phyloP scores from a whole-genome alignment of 2,329 filamentous ascomycete species.

The Phyllosticta citrichinensis region DNA sequence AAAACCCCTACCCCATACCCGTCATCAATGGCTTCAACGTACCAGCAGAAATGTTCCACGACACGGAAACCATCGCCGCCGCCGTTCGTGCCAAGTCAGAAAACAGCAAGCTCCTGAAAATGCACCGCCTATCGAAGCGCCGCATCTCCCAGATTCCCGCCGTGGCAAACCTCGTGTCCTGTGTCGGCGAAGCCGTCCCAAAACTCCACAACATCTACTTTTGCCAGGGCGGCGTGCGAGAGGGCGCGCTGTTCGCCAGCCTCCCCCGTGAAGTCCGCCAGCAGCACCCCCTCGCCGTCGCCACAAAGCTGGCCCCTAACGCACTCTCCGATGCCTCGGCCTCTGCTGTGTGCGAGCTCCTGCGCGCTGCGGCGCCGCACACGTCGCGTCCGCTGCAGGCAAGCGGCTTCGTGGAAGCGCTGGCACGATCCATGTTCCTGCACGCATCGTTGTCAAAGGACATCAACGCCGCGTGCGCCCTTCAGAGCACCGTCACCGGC shows the following conservation, averaged over 20 bases:
- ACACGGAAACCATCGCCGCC: constrained; percentile 25
- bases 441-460: constrained; percentile 37
- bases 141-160: constrained; percentile 74
- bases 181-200: constrained; percentile 59
- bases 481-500: constrained; percentile 65
- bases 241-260: constrained; percentile 69
- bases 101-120: constrained; percentile 25
- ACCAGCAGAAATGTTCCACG: constrained; percentile 15
- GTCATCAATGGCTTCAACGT: constrained; percentile 72
- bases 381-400: constrained; percentile 26
- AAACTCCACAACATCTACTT: constrained; percentile 63
- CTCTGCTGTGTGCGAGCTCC: neutral
- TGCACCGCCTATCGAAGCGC: constrained; percentile 61
- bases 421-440: constrained; percentile 50
- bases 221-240: constrained; percentile 77
- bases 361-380: neutral
- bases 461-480: constrained; percentile 48
- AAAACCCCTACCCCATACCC: constrained; percentile 73
- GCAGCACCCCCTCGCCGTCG: constrained; percentile 56
- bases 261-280: constrained; percentile 51
- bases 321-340: constrained; percentile 28
- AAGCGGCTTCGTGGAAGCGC: constrained; percentile 41
- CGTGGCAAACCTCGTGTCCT: constrained; percentile 69
- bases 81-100: constrained; percentile 49
- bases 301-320: constrained; percentile 32